A percentile compares a stretch with the other conserved stretches of the same genome.
Evolutionary conservation across 83 land plant genomes (phyloP).

Genomic region (Isoetes engelmannii): DNA sequence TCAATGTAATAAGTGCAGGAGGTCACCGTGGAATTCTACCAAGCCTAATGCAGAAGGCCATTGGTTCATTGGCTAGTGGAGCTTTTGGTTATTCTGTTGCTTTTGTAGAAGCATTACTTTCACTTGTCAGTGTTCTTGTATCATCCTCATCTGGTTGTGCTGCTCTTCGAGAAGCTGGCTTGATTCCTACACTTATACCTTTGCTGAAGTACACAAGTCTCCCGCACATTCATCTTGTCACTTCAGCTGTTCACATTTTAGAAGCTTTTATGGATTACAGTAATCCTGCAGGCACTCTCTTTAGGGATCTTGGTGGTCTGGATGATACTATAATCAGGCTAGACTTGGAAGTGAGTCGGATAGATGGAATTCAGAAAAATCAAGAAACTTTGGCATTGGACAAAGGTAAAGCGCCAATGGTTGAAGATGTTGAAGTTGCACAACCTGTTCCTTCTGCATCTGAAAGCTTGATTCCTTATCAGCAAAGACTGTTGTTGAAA

Average conservation of each 20-base stretch:
- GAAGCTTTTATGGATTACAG: slow-evolving; percentile 98
- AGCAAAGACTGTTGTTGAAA: slow-evolving; percentile 68
- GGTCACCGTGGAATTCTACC: slow-evolving; percentile 81
- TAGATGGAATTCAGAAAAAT: slow-evolving; percentile 42
- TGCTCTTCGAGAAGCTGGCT: slow-evolving; percentile 77
- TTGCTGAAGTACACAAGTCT: slow-evolving; percentile 67
- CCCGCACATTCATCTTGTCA: slow-evolving; percentile 74
- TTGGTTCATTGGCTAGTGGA: slow-evolving; percentile 54
- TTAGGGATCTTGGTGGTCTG: slow-evolving; percentile 82
- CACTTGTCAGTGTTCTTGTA: slow-evolving; percentile 76
- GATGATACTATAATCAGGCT: slow-evolving; percentile 68
- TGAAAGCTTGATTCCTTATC: slow-evolving; percentile 47
- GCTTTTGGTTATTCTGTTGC: slow-evolving; percentile 55
- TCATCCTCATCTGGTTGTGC: slow-evolving; percentile 81
- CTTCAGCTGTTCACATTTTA: slow-evolving; percentile 67
- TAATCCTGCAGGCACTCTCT: slow-evolving; percentile 78
- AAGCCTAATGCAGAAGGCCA: slow-evolving; percentile 81
- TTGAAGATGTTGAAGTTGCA: slow-evolving; percentile 33
- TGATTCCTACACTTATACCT: slow-evolving; percentile 85
- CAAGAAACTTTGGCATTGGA: slow-evolving; percentile 16
- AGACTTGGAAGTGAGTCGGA: slow-evolving; percentile 57
- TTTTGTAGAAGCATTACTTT: slow-evolving; percentile 84
- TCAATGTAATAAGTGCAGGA: slow-evolving; percentile 72
- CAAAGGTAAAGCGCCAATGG: slow-evolving; percentile 36
- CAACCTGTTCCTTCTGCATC: slow-evolving; percentile 27